Percentiles rank a stretch among this genome's conserved stretches.
phyloP scores from a whole-genome alignment of 139 green algal species.

The Chlorella sorokiniana region DNA sequence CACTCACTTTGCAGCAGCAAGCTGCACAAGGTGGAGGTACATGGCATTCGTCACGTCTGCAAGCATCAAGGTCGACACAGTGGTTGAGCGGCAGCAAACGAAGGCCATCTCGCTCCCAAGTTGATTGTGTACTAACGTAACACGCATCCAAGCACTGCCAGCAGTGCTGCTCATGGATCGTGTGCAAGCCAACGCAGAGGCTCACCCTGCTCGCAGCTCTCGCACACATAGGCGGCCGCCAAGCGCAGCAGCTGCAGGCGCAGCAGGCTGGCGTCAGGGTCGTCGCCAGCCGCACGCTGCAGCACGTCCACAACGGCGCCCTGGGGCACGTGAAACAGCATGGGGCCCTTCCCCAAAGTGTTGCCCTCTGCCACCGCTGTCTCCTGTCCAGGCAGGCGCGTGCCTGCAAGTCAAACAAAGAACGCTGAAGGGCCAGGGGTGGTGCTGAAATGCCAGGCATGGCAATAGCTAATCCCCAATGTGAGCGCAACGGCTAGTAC shows the following conservation, averaged over 20 bases:
- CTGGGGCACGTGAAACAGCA: slow-evolving; percentile 69
- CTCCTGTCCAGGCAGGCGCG: slow-evolving; percentile 38
- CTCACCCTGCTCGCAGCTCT: neutral
- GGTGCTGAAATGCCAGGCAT: neutral
- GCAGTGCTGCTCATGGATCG: neutral
- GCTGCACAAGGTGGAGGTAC: slow-evolving; percentile 31
- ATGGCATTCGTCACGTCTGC: slow-evolving; percentile 36
- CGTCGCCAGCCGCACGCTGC: neutral
- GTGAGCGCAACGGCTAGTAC: neutral
- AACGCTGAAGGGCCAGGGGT: neutral
- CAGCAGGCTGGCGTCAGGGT: neutral
- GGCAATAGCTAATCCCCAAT: neutral
- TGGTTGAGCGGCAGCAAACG: neutral
- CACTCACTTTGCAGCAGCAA: slow-evolving; percentile 25
- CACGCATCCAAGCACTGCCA: neutral
- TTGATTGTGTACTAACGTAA: neutral
- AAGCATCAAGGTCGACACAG: neutral
- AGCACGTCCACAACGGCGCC: neutral
- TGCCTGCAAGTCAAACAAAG: neutral
- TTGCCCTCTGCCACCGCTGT: slow-evolving; percentile 67
- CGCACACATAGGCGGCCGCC: neutral
- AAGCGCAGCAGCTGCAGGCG: neutral
- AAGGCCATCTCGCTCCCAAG: neutral
- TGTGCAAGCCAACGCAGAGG: neutral
- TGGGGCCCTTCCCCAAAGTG: slow-evolving; percentile 72